A percentile compares a stretch with the other conserved stretches of the same genome.
phyloP scores from a whole-genome alignment of 2,329 filamentous ascomycete genomes.

The Talaromyces sp. region DNA sequence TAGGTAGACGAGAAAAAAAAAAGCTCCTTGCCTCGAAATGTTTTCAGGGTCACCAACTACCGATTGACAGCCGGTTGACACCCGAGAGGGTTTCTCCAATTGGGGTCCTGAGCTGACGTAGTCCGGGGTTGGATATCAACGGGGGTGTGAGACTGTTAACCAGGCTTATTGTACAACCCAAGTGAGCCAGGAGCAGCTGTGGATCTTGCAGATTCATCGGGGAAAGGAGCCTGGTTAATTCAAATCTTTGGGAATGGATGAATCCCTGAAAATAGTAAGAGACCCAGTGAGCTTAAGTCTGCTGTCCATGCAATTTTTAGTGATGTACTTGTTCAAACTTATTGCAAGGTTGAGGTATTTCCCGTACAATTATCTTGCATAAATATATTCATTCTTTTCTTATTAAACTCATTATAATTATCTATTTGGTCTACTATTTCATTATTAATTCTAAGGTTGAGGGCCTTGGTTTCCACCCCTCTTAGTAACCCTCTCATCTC shows the following conservation, averaged over 20 bases:
- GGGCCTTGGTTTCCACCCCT: neutral
- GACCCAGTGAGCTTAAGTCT: neutral
- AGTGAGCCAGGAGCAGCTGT: neutral
- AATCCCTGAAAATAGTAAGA: neutral
- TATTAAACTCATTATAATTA: neutral
- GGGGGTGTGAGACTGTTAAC: conserved; percentile 16
- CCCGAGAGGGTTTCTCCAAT: neutral
- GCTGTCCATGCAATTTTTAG: neutral
- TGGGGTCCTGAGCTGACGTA: neutral
- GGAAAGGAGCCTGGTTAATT: neutral
- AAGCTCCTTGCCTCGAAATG: neutral
- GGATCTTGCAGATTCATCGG: conserved; percentile 13
- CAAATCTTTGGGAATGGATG: no score
- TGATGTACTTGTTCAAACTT: neutral
- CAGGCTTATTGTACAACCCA: conserved; percentile 19
- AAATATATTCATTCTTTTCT: neutral
- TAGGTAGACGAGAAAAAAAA: neutral
- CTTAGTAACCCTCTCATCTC: neutral
- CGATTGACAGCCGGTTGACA: neutral
- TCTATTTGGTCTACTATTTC: neutral
- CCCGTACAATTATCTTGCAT: neutral
- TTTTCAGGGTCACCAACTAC: neutral
- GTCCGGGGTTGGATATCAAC: conserved; percentile 20
- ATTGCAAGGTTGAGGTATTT: neutral
- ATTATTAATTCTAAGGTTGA: no score